Base-by-base conservation (phyloP, 2,329 filamentous ascomycete species). In the Elsinoe ampelina region DNA sequence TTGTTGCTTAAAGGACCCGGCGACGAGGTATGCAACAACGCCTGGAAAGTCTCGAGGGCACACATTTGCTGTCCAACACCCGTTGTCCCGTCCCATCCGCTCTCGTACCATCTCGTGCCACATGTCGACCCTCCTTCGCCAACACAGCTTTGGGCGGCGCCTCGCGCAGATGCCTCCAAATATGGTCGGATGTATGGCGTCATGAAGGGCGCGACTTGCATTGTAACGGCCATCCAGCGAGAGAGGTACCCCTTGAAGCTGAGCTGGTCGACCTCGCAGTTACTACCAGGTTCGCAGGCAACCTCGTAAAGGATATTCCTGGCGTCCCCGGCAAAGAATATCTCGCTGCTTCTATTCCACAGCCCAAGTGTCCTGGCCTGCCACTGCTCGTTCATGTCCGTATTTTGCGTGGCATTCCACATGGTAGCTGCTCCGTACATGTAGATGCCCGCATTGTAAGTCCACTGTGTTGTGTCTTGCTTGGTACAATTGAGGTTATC, bases 181-280 rank as follows among this genome's bases (percentile, higher is more conserved):
- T 75, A 71, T 1, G 75, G 73, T 65, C 79, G 71, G 58, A 83
- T 58, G 12, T 13, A 39, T 2, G 63, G 57, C 11, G 64, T 57
- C 5, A 69, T 69, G 61, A 63, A 72, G 8, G 71, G 71, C 1
- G 71, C 72, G 26, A 73, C 63, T 55, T 72, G 66, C 36, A 67
- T 67, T 15, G 71, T 71, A 43, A 70, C 69, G 51, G 68, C 72
- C 67, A 74, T 72, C 67, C 69, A 74, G 57, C 72, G 72, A 2
- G 82, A 77, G 15, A 87, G 73, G 58, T 84, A 83, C 38, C 84
- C 85, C 70, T 88, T 88, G 78, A 86, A 90, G 1, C 81, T 81
- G 59, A 81, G 70, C 75, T 89, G 86, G 64, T 92, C 88, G 48
- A 80, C 76, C 58, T 84, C 84, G 73, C 88, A 92, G 17, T 72